A percentile compares a stretch with the other conserved stretches of the same genome.
These are phyloP conservation scores for Epichloe typhina DNA, from an alignment of 2,329 filamentous ascomycete species.

Conservation along the genomic window DNA sequence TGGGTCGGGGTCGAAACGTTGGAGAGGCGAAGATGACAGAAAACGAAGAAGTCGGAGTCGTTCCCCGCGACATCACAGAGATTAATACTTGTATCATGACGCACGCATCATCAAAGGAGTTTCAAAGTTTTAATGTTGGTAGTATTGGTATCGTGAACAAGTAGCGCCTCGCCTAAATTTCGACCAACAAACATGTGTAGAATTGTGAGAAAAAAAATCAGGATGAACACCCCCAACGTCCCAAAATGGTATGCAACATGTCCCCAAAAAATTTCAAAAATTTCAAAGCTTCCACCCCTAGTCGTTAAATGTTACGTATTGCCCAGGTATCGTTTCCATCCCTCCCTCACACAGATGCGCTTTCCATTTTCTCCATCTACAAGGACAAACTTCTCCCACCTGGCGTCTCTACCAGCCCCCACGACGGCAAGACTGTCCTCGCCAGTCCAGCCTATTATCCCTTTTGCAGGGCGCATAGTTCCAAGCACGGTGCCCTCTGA, in stretches of 20 bases:
- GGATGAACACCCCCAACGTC: background rate
- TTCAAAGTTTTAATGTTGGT: background rate
- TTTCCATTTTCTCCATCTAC: slow-evolving; percentile 55
- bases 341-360: slow-evolving; percentile 53
- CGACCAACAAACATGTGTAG: background rate
- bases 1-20: slow-evolving; percentile 15
- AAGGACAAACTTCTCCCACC: slow-evolving; percentile 79
- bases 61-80: slow-evolving; percentile 7
- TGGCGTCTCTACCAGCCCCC: slow-evolving; percentile 64
- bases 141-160: background rate
- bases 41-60: slow-evolving; percentile 17
- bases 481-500: slow-evolving; percentile 33
- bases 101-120: background rate
- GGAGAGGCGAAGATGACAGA: slow-evolving; percentile 16
- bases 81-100: slow-evolving; percentile 5
- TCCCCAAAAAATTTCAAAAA: background rate
- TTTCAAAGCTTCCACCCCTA: background rate
- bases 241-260: background rate
- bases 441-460: slow-evolving; percentile 71
- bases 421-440: slow-evolving; percentile 64
- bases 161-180: background rate
- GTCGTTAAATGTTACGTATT: slow-evolving; percentile 16
- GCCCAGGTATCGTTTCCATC: slow-evolving; percentile 68
- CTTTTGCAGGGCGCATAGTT: slow-evolving; percentile 55
- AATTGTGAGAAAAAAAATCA: background rate